Percentiles rank a stretch among this genome's conserved stretches.
Evolutionary conservation across 441 rosid genomes (phyloP).

Genomic region (Mallotus japonicus): DNA sequence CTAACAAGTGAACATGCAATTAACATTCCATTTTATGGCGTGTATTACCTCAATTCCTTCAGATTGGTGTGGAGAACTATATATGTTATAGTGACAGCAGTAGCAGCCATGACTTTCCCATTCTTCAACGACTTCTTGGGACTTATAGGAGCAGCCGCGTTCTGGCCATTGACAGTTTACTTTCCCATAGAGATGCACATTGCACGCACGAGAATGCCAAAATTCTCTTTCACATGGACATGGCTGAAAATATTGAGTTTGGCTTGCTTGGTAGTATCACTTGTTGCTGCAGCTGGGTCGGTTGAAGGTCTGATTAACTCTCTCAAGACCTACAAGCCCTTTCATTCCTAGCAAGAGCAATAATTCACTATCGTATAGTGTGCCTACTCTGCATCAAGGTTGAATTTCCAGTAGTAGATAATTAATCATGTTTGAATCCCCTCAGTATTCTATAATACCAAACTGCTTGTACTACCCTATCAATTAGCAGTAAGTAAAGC

Average conservation of each 20-base stretch:
- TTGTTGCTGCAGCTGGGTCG: slow-evolving; percentile 71
- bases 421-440: background rate
- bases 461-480: background rate
- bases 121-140: slow-evolving; percentile 83
- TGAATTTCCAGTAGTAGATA: slow-evolving; percentile 8
- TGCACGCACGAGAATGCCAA: slow-evolving; percentile 45
- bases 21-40: slow-evolving; percentile 45
- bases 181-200: slow-evolving; percentile 87
- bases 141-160: slow-evolving; percentile 68
- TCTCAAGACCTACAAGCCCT: slow-evolving; percentile 68
- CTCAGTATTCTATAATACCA: background rate
- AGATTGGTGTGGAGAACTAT: slow-evolving; percentile 65
- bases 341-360: slow-evolving; percentile 36
- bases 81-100: slow-evolving; percentile 58
- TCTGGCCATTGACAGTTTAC: slow-evolving; percentile 83
- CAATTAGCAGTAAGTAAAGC: background rate
- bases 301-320: slow-evolving; percentile 60
- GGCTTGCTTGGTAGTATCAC: slow-evolving; percentile 55
- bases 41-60: slow-evolving; percentile 46
- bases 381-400: slow-evolving; percentile 9
- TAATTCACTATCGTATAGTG: slow-evolving; percentile 17
- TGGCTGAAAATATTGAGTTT: slow-evolving; percentile 64
- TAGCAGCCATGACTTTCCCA: slow-evolving; percentile 77
- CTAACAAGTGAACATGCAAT: slow-evolving; percentile 46
- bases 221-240: slow-evolving; percentile 58